Conservation (phyloP, 2,329 filamentous ascomycete genomes). For the Ascochyta pisi region DNA sequence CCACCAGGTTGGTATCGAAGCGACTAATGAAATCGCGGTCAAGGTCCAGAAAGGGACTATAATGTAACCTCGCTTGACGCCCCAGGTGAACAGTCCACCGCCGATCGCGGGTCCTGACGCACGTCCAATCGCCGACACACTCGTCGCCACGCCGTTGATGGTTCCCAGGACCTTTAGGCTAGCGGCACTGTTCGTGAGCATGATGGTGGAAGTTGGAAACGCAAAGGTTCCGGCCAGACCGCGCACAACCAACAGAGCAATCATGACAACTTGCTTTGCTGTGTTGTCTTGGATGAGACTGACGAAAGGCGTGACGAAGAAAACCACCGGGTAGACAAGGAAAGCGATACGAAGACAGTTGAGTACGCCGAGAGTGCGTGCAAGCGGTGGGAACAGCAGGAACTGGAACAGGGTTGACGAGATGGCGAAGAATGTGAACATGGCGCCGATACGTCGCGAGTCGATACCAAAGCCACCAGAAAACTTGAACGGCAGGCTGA, state of each 20-base stretch:
- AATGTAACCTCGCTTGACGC: slow-evolving; percentile 76
- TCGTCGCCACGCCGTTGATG: slow-evolving; percentile 88
- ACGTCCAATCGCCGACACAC: slow-evolving; percentile 78
- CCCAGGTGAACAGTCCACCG: slow-evolving; percentile 76
- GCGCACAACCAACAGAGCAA: slow-evolving; percentile 75
- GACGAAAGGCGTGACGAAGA: slow-evolving; percentile 82
- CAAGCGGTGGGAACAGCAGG: slow-evolving; percentile 78
- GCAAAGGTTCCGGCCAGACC: slow-evolving; percentile 79
- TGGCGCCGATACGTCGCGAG: slow-evolving; percentile 78
- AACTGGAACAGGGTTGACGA: slow-evolving; percentile 85
- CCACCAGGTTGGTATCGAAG: slow-evolving; percentile 75
- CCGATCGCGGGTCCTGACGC: slow-evolving; percentile 78
- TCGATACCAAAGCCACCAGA: slow-evolving; percentile 78
- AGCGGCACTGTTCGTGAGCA: slow-evolving; percentile 84
- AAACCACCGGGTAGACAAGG: slow-evolving; percentile 74
- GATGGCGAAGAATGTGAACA: slow-evolving; percentile 85
- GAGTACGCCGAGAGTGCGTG: slow-evolving; percentile 75
- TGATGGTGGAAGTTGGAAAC: slow-evolving; percentile 87
- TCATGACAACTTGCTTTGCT: slow-evolving; percentile 66
- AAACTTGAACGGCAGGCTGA: slow-evolving; percentile 79
- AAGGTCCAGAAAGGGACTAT: slow-evolving; percentile 84
- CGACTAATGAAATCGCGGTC: slow-evolving; percentile 67
- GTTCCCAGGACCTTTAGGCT: slow-evolving; percentile 82
- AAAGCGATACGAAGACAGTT: slow-evolving; percentile 74
- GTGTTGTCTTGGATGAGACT: slow-evolving; percentile 63